phyloP scores from a whole-genome alignment of 768 basidiomycete genomes.

The Paxillus rubicundulus region DNA sequence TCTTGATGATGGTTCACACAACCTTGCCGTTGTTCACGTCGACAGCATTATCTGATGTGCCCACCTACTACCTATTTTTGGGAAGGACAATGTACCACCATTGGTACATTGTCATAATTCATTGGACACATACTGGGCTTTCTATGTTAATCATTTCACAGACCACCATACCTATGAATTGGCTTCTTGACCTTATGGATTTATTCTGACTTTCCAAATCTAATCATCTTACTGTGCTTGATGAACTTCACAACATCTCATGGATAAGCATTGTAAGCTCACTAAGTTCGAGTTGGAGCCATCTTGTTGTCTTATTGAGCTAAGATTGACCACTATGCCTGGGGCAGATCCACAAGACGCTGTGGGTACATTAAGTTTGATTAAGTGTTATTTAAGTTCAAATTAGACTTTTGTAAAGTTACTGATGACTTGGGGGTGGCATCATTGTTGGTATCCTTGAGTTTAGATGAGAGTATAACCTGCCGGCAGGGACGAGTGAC shows the following conservation, averaged over 20 bases:
- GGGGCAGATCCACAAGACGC: background rate
- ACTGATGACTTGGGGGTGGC: too few relatives aligned
- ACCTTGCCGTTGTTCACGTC: conserved; percentile 18
- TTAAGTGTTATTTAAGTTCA: background rate
- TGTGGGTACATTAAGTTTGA: background rate
- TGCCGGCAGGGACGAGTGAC: too few relatives aligned
- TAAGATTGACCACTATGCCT: too few relatives aligned
- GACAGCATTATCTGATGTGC: conserved; percentile 10
- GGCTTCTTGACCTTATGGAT: too few relatives aligned
- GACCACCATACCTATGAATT: conserved; percentile 29
- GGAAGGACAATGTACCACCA: conserved; percentile 12
- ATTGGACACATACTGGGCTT: conserved; percentile 19
- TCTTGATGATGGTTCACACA: background rate
- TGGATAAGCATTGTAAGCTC: too few relatives aligned
- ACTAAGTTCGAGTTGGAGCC: too few relatives aligned
- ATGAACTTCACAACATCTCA: too few relatives aligned
- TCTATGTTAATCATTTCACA: conserved; percentile 30
- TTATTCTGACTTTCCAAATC: too few relatives aligned
- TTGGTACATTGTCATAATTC: conserved; percentile 7
- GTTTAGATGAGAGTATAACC: too few relatives aligned
- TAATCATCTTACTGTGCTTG: too few relatives aligned
- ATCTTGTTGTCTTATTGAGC: too few relatives aligned
- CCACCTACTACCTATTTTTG: conserved; percentile 31
- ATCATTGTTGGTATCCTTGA: too few relatives aligned
- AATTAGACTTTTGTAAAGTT: background rate